Evolutionary conservation across 371 early-diverging fungal species (phyloP), one percentile per base, ranked within the genome.

Genomic region (Aphelidium insulamus): DNA sequence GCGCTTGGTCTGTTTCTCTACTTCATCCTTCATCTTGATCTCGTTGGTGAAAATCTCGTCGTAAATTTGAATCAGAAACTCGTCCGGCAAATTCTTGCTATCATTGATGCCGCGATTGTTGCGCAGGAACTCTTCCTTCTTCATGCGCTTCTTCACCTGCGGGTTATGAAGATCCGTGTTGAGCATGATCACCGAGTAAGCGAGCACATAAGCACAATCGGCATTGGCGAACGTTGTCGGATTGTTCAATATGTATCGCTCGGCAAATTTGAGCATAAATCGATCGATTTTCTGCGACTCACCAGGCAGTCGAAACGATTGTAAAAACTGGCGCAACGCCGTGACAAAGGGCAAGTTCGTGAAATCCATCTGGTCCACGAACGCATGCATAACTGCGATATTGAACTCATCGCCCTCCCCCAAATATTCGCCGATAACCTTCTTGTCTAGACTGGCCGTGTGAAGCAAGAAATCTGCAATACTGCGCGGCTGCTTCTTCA

Each of bases 201-300:
- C 79, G 16, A 97, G 66, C 11, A 81, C 77, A 43, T 87, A 91
- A 1, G 87, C 84, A 10, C 87, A 77, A 44, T 90, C 84, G n/a
- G 84, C 82, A 43, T 73, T 78, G 27, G 75, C 66, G 53, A 75
- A 77, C 0, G 51, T 45, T 2, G 38, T 50, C 0, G 77, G 74
- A 44, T 88, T 88, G 28, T 69, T 67, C 37, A 72, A 69, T 6
- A 77, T 52, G 45, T 77, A 98, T 19, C 83, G 64, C 48, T 87
- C 83, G 22, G 90, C 91, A 63, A 94, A 98, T 49, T 86, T 90
- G 5, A 79, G 62, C 79, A 98, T 86, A 39, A 91, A 84, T 16
- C 98, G 65, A 51, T 98, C 94, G 47, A 95, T 95, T 53, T 90
- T 84, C 53, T 92, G 94, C n/a, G 82, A 69, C 54, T 98, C 98